phyloP scores from a whole-genome alignment of 2,329 filamentous ascomycete species.

The Penicillium decumbens region DNA sequence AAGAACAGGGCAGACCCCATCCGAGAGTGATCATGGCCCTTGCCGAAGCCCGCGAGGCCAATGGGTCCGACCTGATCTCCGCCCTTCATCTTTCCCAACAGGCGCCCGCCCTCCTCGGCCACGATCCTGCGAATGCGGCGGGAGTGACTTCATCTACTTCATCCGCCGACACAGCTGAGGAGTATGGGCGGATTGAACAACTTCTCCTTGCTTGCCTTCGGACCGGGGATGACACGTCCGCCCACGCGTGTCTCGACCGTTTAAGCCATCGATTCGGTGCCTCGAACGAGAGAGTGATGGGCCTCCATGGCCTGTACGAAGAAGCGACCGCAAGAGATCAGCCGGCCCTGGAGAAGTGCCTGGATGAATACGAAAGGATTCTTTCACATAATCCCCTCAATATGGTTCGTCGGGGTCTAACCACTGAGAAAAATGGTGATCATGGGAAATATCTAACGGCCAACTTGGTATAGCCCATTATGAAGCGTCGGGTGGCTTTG shows the following conservation, averaged over 20 bases:
- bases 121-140: slow-evolving; percentile 44
- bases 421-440: neutral
- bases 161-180: slow-evolving; percentile 65
- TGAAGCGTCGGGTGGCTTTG: slow-evolving; percentile 78
- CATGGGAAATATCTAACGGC: neutral
- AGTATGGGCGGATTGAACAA: slow-evolving; percentile 84
- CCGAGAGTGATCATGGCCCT: slow-evolving; percentile 11
- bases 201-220: slow-evolving; percentile 77
- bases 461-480: slow-evolving; percentile 59
- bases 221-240: slow-evolving; percentile 74
- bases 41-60: slow-evolving; percentile 15
- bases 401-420: slow-evolving; percentile 57
- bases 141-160: slow-evolving; percentile 51
- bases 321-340: slow-evolving; percentile 72
- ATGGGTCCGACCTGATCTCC: slow-evolving; percentile 45
- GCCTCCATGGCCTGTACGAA: slow-evolving; percentile 73
- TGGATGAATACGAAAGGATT: slow-evolving; percentile 73
- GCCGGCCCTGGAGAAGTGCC: slow-evolving; percentile 61
- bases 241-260: slow-evolving; percentile 68
- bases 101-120: slow-evolving; percentile 38
- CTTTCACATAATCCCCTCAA: slow-evolving; percentile 71
- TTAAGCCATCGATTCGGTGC: slow-evolving; percentile 76
- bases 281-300: slow-evolving; percentile 80
- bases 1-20: neutral
- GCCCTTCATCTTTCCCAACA: slow-evolving; percentile 42